Conservation (phyloP, 2,329 filamentous ascomycete species). For the Calonectria leucothoes region DNA sequence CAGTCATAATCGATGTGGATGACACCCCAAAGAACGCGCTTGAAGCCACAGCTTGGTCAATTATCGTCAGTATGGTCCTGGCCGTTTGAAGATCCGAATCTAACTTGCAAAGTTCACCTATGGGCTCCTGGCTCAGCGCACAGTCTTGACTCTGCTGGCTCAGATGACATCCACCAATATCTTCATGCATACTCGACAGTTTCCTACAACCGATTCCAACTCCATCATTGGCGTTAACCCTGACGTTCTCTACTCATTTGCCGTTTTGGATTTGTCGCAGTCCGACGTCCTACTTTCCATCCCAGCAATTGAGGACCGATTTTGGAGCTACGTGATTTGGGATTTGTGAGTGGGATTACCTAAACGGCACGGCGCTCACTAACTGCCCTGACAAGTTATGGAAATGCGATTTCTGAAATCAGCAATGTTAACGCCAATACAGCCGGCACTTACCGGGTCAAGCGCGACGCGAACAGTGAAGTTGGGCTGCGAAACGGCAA, state of each 20-base stretch:
- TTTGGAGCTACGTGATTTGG: neutral
- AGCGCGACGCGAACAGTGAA: neutral
- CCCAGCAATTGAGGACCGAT: neutral
- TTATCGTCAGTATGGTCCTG: neutral
- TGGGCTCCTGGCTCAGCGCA: neutral
- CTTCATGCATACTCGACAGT: neutral
- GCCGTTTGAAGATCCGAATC: neutral
- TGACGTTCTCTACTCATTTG: neutral
- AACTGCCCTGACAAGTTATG: neutral
- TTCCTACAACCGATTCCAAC: neutral
- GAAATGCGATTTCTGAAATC: neutral
- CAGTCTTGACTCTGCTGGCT: neutral
- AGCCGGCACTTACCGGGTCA: neutral
- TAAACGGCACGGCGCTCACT: neutral
- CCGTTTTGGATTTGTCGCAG: neutral
- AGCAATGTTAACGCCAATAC: neutral
- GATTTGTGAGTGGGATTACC: neutral
- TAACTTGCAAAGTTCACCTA: neutral
- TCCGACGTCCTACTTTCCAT: neutral
- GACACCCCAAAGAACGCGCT: neutral
- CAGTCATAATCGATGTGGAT: neutral
- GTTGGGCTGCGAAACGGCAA: neutral
- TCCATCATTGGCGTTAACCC: neutral
- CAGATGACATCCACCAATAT: neutral
- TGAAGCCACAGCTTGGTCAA: neutral